Conservation (phyloP, 1,139 yeast species). For the Debaryomyces singareniensis region DNA sequence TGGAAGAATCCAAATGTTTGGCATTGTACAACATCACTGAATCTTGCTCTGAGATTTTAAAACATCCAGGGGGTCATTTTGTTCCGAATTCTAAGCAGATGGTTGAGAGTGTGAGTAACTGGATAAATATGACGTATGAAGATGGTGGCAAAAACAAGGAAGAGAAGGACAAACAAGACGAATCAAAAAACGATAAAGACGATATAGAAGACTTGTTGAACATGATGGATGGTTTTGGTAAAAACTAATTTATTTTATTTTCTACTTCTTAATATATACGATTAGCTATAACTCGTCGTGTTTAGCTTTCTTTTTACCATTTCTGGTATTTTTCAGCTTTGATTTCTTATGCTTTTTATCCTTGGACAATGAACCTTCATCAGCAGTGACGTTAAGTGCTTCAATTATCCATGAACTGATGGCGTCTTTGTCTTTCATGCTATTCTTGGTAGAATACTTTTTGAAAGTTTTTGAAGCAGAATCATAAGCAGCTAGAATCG, state of each 20-base stretch:
- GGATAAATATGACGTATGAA: slow-evolving; percentile 33
- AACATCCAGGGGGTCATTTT: slow-evolving; percentile 84
- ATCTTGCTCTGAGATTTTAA: slow-evolving; percentile 40
- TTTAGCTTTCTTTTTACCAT: slow-evolving; percentile 14
- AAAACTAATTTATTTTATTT: slow-evolving; percentile 4
- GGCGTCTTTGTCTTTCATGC: slow-evolving; percentile 24
- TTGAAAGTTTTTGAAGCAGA: slow-evolving; percentile 8
- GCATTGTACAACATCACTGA: slow-evolving; percentile 50
- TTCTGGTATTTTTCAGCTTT: slow-evolving; percentile 26
- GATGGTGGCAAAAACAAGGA: slow-evolving; percentile 8
- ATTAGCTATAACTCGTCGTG: slow-evolving; percentile 31
- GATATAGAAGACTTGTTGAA: slow-evolving; percentile 28
- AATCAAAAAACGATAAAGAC: slow-evolving; percentile 17
- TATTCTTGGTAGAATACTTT: slow-evolving; percentile 10
- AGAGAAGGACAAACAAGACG: slow-evolving; percentile 9
- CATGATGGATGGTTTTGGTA: slow-evolving; percentile 25
- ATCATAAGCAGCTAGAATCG: slow-evolving; percentile 25
- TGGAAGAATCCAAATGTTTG: slow-evolving; percentile 65
- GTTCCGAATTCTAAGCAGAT: slow-evolving; percentile 68
- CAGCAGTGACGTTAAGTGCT: slow-evolving; percentile 20
- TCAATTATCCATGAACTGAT: slow-evolving; percentile 31
- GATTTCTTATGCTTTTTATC: slow-evolving; percentile 24
- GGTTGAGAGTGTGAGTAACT: slow-evolving; percentile 50
- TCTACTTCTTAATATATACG: not conserved
- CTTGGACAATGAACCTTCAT: slow-evolving; percentile 36